Evolutionary conservation across 1,139 yeast genomes (phyloP).

Genomic region (Lodderomyces pseudojiufengensis): DNA sequence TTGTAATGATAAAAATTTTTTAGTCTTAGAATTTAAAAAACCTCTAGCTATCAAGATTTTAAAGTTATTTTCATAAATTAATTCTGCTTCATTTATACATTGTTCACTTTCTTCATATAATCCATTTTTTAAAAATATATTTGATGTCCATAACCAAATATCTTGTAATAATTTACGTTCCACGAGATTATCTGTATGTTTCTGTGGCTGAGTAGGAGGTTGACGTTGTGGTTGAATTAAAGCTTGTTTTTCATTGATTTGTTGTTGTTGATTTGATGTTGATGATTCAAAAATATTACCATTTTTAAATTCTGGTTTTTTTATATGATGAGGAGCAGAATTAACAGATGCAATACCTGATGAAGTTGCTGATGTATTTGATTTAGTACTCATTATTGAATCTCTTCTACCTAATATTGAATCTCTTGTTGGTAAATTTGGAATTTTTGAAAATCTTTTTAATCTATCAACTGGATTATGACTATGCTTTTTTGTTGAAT

Average conservation of each 20-base stretch:
- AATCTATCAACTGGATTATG: slow-evolving; percentile 12
- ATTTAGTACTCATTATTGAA: slow-evolving; percentile 1
- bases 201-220: slow-evolving; percentile 1
- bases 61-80: slow-evolving; percentile 45
- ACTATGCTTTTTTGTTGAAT: slow-evolving; percentile 3
- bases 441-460: slow-evolving; percentile 12
- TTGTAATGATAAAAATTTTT: slow-evolving; percentile 51
- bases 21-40: slow-evolving; percentile 36
- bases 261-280: slow-evolving; percentile 1
- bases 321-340: slow-evolving; percentile 4
- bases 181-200: slow-evolving; percentile 9
- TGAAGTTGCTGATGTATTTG: neutral
- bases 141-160: slow-evolving; percentile 74
- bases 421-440: slow-evolving; percentile 6
- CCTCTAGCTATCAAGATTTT: slow-evolving; percentile 57
- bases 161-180: slow-evolving; percentile 48
- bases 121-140: slow-evolving; percentile 57
- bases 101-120: slow-evolving; percentile 61
- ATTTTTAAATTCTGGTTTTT: slow-evolving; percentile 6
- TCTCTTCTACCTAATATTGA: slow-evolving; percentile 7
- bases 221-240: slow-evolving; percentile 1
- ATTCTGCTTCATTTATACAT: slow-evolving; percentile 71
- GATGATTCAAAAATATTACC: slow-evolving; percentile 3
- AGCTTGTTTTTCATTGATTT: neutral
- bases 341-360: neutral